Conservation (phyloP, 1,284 basidiomycete species). For the Papiliotrema flavescens region DNA sequence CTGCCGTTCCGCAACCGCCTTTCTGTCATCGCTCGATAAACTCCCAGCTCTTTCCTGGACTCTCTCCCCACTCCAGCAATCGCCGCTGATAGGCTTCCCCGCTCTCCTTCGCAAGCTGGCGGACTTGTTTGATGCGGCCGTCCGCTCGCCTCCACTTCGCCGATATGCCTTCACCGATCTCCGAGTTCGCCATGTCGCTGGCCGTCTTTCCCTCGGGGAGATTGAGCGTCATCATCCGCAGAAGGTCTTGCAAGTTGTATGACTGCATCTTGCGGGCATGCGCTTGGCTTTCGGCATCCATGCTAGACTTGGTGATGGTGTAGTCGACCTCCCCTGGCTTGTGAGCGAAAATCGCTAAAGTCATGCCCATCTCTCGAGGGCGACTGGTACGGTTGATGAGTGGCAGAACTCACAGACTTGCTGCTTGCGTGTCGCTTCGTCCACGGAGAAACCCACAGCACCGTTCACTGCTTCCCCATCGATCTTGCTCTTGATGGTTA, state of each 20-base stretch:
- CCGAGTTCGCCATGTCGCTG: slow-evolving; percentile 25
- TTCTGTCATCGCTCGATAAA: neutral
- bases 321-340: slow-evolving; percentile 41
- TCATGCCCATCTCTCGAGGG: too few relatives aligned
- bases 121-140: slow-evolving; percentile 18
- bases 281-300: slow-evolving; percentile 13
- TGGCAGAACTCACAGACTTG: slow-evolving; percentile 27
- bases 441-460: slow-evolving; percentile 23
- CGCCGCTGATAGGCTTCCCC: slow-evolving; percentile 30
- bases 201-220: slow-evolving; percentile 41
- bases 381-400: too few relatives aligned
- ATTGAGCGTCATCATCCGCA: slow-evolving; percentile 28
- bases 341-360: neutral
- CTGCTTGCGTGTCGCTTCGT: slow-evolving; percentile 13
- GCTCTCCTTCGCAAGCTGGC: slow-evolving; percentile 28
- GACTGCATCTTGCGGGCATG: slow-evolving; percentile 13
- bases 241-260: slow-evolving; percentile 15
- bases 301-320: slow-evolving; percentile 18
- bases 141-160: slow-evolving; percentile 32
- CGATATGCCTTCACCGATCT: neutral
- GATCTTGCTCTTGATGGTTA: slow-evolving; percentile 47
- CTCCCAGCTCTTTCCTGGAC: neutral
- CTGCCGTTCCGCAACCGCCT: too few relatives aligned
- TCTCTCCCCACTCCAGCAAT: slow-evolving; percentile 18
- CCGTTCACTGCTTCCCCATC: slow-evolving; percentile 36